Evolutionary conservation across 1,284 basidiomycete species (phyloP).

Genomic region (Coniferiporia sulphurascens): DNA sequence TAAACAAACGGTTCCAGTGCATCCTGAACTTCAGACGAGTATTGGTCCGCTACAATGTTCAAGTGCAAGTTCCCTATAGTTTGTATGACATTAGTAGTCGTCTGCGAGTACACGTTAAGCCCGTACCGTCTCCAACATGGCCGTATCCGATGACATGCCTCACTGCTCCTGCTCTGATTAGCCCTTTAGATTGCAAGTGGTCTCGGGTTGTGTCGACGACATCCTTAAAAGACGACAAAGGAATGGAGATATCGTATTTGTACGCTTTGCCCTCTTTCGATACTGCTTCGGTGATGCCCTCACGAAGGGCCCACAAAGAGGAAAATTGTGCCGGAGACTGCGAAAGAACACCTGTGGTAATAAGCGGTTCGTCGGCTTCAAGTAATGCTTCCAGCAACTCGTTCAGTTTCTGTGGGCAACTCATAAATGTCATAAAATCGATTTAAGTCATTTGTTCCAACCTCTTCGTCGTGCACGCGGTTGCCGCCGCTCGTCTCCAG

Average conservation of each 20-base stretch:
- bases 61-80: constrained; percentile 85
- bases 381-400: constrained; percentile 79
- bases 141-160: constrained; percentile 90
- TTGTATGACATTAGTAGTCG: background rate
- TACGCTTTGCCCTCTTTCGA: constrained; percentile 95
- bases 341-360: constrained; percentile 90
- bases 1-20: constrained; percentile 95
- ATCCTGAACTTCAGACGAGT: constrained; percentile 78
- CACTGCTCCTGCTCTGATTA: constrained; percentile 69
- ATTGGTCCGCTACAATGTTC: constrained; percentile 87
- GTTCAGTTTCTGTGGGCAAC: constrained; percentile 71
- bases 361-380: constrained; percentile 67
- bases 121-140: constrained; percentile 91
- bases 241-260: constrained; percentile 97
- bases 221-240: constrained; percentile 83
- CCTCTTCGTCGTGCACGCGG: constrained; percentile 93
- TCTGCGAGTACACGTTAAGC: background rate
- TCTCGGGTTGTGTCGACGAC: constrained; percentile 82
- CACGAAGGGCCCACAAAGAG: constrained; percentile 91
- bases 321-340: constrained; percentile 90
- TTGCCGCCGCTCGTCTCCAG: constrained; percentile 96
- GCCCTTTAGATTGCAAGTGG: constrained; percentile 67
- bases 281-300: constrained; percentile 89
- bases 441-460: constrained; percentile 31
- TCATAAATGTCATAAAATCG: constrained; percentile 1